Conservation (phyloP, 768 basidiomycete genomes). For the Chiua virens region DNA sequence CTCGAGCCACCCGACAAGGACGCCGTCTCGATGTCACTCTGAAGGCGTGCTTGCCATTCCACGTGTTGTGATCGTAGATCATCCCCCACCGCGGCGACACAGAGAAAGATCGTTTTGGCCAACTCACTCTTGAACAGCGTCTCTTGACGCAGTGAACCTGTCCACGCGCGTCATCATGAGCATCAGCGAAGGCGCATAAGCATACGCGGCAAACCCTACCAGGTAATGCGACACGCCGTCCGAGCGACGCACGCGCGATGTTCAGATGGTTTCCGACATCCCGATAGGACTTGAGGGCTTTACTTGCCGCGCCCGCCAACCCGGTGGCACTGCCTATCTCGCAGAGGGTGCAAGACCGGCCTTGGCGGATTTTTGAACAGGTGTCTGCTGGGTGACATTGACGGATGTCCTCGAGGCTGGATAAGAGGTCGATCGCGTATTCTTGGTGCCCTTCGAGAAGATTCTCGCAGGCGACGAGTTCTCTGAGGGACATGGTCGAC, state of each 20-base stretch:
- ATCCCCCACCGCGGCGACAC: constrained; percentile 10
- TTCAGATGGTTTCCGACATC: constrained; percentile 7
- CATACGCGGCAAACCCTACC: constrained; percentile 7
- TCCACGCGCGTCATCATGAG: neutral
- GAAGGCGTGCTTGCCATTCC: constrained; percentile 15
- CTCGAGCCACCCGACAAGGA: neutral
- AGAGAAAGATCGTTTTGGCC: constrained; percentile 8
- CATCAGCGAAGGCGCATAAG: neutral
- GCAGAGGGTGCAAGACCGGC: constrained; percentile 9
- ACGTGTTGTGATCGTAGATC: constrained; percentile 13
- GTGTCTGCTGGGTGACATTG: neutral
- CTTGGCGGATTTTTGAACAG: constrained; percentile 1
- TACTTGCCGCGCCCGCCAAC: constrained; percentile 5
- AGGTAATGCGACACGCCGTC: neutral
- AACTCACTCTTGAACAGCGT: constrained; percentile 4
- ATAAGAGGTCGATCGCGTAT: constrained; percentile 11
- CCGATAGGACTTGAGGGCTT: constrained; percentile 5
- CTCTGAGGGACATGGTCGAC: constrained; percentile 9
- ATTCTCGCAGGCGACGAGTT: constrained; percentile 14
- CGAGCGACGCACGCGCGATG: constrained; percentile 3
- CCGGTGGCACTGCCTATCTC: constrained; percentile 7
- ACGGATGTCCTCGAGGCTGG: constrained; percentile 2
- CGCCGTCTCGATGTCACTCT: neutral
- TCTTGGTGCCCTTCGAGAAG: constrained; percentile 10
- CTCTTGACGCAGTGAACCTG: constrained; percentile 1